Conservation (phyloP, 805 yeast species). For the Lipomyces orientalis region DNA sequence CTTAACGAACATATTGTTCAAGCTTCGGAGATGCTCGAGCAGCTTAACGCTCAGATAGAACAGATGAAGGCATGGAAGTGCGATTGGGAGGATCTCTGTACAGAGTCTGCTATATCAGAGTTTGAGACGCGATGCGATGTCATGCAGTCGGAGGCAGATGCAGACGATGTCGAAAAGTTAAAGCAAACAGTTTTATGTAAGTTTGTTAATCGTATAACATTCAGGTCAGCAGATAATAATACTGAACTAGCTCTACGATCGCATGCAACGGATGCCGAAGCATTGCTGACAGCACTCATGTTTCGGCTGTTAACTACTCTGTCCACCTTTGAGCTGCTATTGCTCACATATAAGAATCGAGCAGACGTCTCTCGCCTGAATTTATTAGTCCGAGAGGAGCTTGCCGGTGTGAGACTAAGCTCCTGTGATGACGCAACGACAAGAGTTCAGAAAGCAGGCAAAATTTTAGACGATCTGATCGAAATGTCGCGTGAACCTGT, state of each 20-base stretch:
- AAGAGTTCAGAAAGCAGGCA: slow-evolving; percentile 18
- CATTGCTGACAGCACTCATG: slow-evolving; percentile 16
- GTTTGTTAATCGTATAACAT: background rate
- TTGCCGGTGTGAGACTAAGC: slow-evolving; percentile 11
- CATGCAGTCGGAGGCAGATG: background rate
- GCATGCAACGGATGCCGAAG: slow-evolving; percentile 11
- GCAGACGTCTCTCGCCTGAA: slow-evolving; percentile 15
- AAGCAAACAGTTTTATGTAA: slow-evolving; percentile 7
- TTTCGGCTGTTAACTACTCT: slow-evolving; percentile 22
- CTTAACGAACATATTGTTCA: slow-evolving; percentile 12
- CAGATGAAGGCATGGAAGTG: slow-evolving; percentile 15
- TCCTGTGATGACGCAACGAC: background rate
- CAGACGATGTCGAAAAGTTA: background rate
- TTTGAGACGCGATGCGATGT: background rate
- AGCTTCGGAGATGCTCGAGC: background rate
- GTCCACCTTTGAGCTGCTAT: slow-evolving; percentile 8
- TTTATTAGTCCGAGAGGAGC: background rate
- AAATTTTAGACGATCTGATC: slow-evolving; percentile 27
- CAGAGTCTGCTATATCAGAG: background rate
- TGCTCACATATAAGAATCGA: slow-evolving; percentile 14
- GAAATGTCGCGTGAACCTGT: slow-evolving; percentile 29
- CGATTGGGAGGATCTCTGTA: slow-evolving; percentile 13
- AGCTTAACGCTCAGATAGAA: background rate
- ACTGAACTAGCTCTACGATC: background rate
- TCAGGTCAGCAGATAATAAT: background rate